These are phyloP conservation scores for Petrea volubilis DNA, from an alignment of 257 asterid genomes.

Conservation along the genomic window DNA sequence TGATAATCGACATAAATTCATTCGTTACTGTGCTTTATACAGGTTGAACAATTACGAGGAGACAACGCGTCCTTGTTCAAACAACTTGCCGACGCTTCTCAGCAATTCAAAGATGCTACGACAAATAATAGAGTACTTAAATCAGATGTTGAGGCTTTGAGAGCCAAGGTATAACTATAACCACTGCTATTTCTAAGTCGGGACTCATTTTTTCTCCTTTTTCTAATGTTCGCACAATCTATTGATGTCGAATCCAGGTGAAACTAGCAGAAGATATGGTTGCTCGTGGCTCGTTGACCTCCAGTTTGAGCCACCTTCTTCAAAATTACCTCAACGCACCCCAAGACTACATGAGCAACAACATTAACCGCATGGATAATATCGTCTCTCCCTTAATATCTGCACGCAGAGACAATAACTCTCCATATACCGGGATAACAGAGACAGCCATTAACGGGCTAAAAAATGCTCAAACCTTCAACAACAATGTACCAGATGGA, in stretches of 20 bases:
- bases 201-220: not conserved
- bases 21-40: too few species aligned
- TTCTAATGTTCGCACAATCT: not conserved
- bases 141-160: conserved; percentile 75
- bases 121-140: conserved; percentile 76
- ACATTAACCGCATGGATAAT: conserved; percentile 29
- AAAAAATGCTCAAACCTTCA: conserved; percentile 28
- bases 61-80: conserved; percentile 57
- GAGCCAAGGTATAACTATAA: conserved; percentile 62
- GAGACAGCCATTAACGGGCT: conserved; percentile 22
- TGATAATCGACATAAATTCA: too few species aligned
- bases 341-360: conserved; percentile 26
- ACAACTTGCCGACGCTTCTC: conserved; percentile 53
- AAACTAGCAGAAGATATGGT: conserved; percentile 79
- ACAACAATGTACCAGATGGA: conserved; percentile 33
- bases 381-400: conserved; percentile 34
- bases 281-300: conserved; percentile 62
- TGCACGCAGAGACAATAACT: conserved; percentile 24
- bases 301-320: conserved; percentile 63
- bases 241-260: conserved; percentile 44
- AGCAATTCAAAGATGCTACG: conserved; percentile 60
- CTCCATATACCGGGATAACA: conserved; percentile 29
- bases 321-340: conserved; percentile 60
- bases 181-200: not conserved
- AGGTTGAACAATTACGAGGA: conserved; percentile 59